phyloP scores from a whole-genome alignment of 129 eudicot species.

The Tagetes patula region DNA sequence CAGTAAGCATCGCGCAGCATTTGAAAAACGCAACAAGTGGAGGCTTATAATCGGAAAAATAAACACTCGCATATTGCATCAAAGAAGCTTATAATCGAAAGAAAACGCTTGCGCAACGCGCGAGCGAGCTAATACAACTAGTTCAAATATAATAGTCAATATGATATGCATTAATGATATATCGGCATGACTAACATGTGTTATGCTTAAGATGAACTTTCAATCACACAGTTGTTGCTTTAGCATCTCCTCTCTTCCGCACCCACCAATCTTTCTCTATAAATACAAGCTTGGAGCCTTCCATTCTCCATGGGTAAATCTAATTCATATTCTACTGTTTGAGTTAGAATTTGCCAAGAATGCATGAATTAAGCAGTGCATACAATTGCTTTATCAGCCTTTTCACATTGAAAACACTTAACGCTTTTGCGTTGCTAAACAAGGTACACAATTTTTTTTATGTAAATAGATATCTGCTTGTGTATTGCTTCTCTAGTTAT shows the following conservation, averaged over 20 bases:
- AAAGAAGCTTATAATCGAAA: too few relatives aligned
- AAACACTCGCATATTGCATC: too few relatives aligned
- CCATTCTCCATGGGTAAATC: slow-evolving; percentile 19
- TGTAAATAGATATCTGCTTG: not conserved
- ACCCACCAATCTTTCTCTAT: slow-evolving; percentile 12
- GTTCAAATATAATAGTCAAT: too few relatives aligned
- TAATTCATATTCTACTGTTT: not conserved
- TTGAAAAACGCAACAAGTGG: too few relatives aligned
- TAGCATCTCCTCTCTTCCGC: slow-evolving; percentile 15
- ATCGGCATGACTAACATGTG: slow-evolving; percentile 4
- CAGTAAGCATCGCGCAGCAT: too few relatives aligned
- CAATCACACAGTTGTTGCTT: not conserved
- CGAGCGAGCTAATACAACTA: too few relatives aligned
- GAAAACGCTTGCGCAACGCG: too few relatives aligned
- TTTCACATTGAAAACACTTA: slow-evolving; percentile 30
- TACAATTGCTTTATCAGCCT: slow-evolving; percentile 29
- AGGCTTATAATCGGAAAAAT: too few relatives aligned
- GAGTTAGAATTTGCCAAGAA: slow-evolving; percentile 2
- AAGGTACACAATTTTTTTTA: slow-evolving; percentile 17
- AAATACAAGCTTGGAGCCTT: not conserved
- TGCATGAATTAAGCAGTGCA: slow-evolving; percentile 18
- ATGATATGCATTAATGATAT: too few relatives aligned
- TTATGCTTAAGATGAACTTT: not conserved
- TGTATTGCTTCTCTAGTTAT: not conserved
- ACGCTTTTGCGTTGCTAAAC: slow-evolving; percentile 28